Percentiles rank a stretch among this genome's conserved stretches.
Evolutionary conservation across 306 rosid genomes (phyloP).

Genomic region (Castanopsis chinensis): DNA sequence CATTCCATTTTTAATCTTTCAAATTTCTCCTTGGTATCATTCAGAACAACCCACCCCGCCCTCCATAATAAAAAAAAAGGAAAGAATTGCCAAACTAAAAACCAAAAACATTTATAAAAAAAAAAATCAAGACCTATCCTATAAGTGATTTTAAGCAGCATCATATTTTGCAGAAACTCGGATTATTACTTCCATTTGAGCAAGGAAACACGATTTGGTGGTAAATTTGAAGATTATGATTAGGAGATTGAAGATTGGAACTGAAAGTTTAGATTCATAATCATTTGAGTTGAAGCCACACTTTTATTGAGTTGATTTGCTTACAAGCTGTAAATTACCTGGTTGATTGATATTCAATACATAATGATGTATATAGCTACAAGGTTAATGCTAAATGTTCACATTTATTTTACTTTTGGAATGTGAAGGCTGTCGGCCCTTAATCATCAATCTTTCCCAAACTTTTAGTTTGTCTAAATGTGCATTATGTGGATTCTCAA

Average conservation of each 20-base stretch:
- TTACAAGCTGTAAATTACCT: neutral
- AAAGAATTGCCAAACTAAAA: no score
- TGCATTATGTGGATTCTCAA: no score
- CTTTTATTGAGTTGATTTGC: neutral
- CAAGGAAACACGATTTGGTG: slow-evolving; percentile 1
- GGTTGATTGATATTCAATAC: neutral
- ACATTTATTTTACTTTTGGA: no score
- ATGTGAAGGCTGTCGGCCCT: no score
- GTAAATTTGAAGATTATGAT: neutral
- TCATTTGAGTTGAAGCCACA: neutral
- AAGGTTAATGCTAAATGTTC: neutral
- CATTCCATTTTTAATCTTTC: neutral
- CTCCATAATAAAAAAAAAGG: no score
- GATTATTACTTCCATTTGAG: slow-evolving; percentile 13
- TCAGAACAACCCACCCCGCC: no score
- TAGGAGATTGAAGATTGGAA: no score
- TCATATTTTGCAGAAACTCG: slow-evolving; percentile 7
- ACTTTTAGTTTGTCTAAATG: no score
- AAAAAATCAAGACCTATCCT: neutral
- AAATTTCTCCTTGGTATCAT: neutral
- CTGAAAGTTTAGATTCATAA: neutral
- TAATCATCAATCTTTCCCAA: no score
- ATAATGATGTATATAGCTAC: neutral
- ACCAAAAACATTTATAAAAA: no score
- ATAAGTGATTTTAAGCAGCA: neutral